Percentiles rank a stretch among this genome's conserved stretches.
Evolutionary conservation across 345 rosid species (phyloP).

Genomic region (Populus simonii): DNA sequence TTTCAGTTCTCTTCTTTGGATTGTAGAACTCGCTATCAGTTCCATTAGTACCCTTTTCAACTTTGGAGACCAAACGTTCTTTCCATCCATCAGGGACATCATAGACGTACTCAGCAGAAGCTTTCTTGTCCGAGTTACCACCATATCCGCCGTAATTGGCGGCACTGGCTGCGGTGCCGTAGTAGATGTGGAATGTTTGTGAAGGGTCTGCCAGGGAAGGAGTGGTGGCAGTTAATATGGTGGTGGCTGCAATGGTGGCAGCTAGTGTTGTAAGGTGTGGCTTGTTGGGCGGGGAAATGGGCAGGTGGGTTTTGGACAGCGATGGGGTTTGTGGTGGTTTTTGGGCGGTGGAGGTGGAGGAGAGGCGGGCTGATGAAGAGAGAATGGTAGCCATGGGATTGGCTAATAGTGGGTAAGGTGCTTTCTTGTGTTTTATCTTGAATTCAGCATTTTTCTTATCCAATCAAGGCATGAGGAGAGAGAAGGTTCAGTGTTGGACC

Average conservation of each 20-base stretch:
- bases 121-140: slow-evolving; percentile 80
- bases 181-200: slow-evolving; percentile 52
- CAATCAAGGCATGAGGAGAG: not conserved
- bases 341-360: slow-evolving; percentile 38
- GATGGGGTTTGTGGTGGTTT: slow-evolving; percentile 26
- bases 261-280: slow-evolving; percentile 35
- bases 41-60: slow-evolving; percentile 91
- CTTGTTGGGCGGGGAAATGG: slow-evolving; percentile 11
- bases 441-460: not conserved
- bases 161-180: slow-evolving; percentile 96
- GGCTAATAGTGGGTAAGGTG: slow-evolving; percentile 16
- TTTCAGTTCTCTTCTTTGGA: slow-evolving; percentile 77
- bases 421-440: not conserved
- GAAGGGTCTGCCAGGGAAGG: slow-evolving; percentile 51
- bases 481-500: not conserved
- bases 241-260: slow-evolving; percentile 45
- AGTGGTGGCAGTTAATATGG: slow-evolving; percentile 38
- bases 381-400: slow-evolving; percentile 52
- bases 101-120: slow-evolving; percentile 86
- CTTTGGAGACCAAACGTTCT: slow-evolving; percentile 83
- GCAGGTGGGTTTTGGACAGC: slow-evolving; percentile 6
- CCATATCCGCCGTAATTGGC: slow-evolving; percentile 92
- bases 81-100: slow-evolving; percentile 95
- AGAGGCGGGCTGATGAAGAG: slow-evolving; percentile 45
- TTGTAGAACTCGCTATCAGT: slow-evolving; percentile 88